Percentiles rank a stretch among this genome's conserved stretches.
Evolutionary conservation across 1,284 basidiomycete species (phyloP).

Genomic region (Austropuccinia psidii): DNA sequence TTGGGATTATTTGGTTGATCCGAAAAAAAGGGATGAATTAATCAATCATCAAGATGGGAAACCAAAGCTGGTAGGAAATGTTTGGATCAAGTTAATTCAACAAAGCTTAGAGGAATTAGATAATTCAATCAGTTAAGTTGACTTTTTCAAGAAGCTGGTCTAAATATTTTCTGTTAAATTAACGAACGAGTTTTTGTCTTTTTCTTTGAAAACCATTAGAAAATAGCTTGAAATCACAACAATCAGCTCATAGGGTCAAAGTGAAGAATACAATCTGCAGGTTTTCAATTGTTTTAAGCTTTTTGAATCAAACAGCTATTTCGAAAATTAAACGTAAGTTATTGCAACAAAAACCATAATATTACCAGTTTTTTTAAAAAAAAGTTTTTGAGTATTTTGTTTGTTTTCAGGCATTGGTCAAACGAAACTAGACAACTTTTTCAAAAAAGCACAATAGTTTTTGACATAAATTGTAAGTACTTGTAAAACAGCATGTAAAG

Average conservation of each 20-base stretch:
- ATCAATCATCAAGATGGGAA: no score
- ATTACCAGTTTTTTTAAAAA: background rate
- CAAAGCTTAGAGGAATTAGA: background rate
- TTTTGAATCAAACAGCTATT: background rate
- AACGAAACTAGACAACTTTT: background rate
- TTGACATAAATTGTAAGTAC: no score
- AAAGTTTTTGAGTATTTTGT: background rate
- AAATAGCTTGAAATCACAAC: background rate
- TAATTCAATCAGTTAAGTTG: conserved; percentile 4
- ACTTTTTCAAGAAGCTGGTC: background rate
- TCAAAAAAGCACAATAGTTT: background rate
- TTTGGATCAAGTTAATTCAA: conserved; percentile 5
- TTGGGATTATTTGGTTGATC: conserved; percentile 3
- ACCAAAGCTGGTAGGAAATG: background rate
- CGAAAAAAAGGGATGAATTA: background rate
- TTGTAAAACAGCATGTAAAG: no score
- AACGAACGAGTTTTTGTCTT: background rate
- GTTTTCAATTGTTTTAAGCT: background rate
- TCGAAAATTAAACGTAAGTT: background rate
- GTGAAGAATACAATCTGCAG: background rate
- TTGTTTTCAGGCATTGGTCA: background rate
- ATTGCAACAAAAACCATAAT: background rate
- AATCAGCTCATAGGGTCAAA: background rate
- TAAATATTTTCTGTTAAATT: background rate
- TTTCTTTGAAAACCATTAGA: background rate